Evolutionary conservation across 208 protist genomes (phyloP), one percentile per base, ranked within the genome.

Genomic region (Leishmania tropica): DNA sequence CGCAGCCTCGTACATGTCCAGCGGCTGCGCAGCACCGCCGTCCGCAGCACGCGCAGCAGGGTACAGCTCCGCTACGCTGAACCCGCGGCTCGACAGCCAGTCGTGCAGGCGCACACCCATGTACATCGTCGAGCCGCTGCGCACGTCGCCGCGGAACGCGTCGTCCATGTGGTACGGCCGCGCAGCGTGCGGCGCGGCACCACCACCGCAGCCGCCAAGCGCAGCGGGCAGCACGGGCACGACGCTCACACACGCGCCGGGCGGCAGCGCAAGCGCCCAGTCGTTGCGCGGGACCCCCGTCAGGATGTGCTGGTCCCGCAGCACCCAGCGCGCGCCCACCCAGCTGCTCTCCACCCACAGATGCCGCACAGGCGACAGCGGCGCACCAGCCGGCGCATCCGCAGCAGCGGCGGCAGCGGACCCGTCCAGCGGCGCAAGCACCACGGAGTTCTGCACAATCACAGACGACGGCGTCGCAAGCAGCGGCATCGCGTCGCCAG

Each of bases 261-360:
- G 35, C 10, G 89, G 87, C 62, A 93, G 78, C 4, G 75, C 56
- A 40, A 93, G 75, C 56, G 10, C 47, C 89, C 89, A 93, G 82
- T 85, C 58, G 76, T 89, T 90, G 40, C 17, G 76, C 40, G 89
- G 87, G 40, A 93, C 81, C 68, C 87, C 89, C 7, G 87, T 90
- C 42, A 93, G 74, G 13, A 90, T 53, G 83, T 88, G 88, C 53
- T 82, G 72, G 37, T 75, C 60, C 15, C 42, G 53, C 79, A 90
- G 80, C 71, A 35, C 68, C 83, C 87, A 88, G 15, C 71, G 58
- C 5, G 78, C 15, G 19, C 85, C 83, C 28, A 93, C 54, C 71
- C 86, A 82, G 78, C 84, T 88, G 81, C 80, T 89, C 78, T 93
- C 89, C 73, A 88, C 83, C 89, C 89, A 93, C 45, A 90, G 65